Percentiles rank a stretch among this genome's conserved stretches.
Evolutionary conservation across 2,329 filamentous ascomycete species (phyloP).

Genomic region (Fusarium brevicatenulatum): DNA sequence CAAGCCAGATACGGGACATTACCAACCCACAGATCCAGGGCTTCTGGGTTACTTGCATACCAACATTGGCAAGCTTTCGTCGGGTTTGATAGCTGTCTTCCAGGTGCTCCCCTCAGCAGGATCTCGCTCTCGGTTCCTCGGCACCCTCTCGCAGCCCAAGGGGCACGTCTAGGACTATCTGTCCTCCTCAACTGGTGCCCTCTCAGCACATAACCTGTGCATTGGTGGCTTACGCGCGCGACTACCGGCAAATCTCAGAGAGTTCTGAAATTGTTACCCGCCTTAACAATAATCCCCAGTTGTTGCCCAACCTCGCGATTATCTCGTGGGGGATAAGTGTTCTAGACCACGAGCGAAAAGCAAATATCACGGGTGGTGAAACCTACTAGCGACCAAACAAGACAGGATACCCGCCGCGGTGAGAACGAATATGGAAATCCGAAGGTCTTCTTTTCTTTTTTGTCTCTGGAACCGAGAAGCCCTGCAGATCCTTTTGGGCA

Average conservation of each 20-base stretch:
- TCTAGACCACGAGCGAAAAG: conserved; percentile 21
- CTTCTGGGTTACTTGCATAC: not conserved
- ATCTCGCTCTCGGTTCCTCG: not conserved
- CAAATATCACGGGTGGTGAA: conserved; percentile 24
- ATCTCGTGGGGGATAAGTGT: not conserved
- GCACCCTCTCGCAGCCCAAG: not conserved
- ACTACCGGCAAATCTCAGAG: conserved; percentile 17
- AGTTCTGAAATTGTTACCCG: conserved; percentile 25
- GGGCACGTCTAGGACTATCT: not conserved
- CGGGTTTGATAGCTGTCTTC: not conserved
- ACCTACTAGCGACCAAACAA: conserved; percentile 19
- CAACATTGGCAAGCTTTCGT: not conserved
- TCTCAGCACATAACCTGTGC: not conserved
- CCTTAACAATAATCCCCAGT: conserved; percentile 26
- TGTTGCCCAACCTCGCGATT: conserved; percentile 2
- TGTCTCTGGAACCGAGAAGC: not conserved
- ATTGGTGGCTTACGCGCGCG: conserved; percentile 26
- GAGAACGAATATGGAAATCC: conserved; percentile 13
- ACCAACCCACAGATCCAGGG: not conserved
- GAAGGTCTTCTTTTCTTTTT: conserved; percentile 8
- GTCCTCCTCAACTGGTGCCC: not conserved
- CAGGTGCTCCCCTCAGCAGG: not conserved
- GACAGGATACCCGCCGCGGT: not conserved
- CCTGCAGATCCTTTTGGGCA: conserved; percentile 29
- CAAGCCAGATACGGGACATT: not conserved